Evolutionary conservation across 306 rosid species (phyloP).

Genomic region (Fagus crenata): DNA sequence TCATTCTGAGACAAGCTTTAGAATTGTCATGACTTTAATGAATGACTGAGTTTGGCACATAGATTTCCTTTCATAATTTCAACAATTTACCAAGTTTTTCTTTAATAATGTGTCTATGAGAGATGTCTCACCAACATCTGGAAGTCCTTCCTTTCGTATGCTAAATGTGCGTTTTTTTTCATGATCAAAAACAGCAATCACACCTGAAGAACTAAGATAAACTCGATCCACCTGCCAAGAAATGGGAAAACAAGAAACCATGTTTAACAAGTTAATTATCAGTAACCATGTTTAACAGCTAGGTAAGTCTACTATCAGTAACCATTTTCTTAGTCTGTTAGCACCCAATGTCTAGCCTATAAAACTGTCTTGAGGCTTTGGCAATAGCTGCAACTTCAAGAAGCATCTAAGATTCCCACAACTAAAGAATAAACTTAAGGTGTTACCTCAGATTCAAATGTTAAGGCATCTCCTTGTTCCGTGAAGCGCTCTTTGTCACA

Average conservation of each 20-base stretch:
- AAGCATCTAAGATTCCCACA: neutral
- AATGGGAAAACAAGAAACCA: neutral
- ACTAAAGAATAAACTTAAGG: neutral
- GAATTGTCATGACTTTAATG: neutral
- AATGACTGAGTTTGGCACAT: neutral
- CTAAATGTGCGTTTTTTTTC: slow-evolving; percentile 69
- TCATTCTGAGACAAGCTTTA: neutral
- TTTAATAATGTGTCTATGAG: neutral
- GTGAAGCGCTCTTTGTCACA: slow-evolving; percentile 72
- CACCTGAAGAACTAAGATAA: slow-evolving; percentile 53
- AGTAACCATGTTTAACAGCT: neutral
- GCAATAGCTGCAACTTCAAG: neutral
- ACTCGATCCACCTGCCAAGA: slow-evolving; percentile 78
- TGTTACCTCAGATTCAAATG: slow-evolving; percentile 90
- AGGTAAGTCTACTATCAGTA: neutral
- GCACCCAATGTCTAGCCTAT: neutral
- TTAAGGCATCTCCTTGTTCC: slow-evolving; percentile 85
- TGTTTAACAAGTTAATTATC: neutral
- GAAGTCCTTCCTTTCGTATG: slow-evolving; percentile 73
- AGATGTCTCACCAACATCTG: slow-evolving; percentile 64
- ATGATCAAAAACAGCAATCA: slow-evolving; percentile 78
- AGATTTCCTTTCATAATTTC: neutral
- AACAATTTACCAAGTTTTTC: neutral
- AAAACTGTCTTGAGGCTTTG: neutral
- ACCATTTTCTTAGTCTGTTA: neutral